Evolutionary conservation across 1,284 basidiomycete species (phyloP).

Genomic region (Cryptococcus sp.): DNA sequence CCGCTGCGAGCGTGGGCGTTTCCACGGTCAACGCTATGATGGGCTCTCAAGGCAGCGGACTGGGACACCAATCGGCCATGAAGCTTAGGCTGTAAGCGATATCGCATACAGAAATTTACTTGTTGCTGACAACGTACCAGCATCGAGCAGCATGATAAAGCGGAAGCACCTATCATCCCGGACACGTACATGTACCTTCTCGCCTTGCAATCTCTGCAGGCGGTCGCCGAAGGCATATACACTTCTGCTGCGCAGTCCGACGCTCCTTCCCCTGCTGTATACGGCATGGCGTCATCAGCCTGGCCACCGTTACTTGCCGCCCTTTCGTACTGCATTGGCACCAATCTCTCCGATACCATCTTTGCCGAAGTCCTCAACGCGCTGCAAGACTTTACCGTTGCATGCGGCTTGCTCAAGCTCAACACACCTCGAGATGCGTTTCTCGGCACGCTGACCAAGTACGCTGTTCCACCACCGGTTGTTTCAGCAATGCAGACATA

Average conservation of each 20-base stretch:
- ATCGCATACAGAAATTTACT: constrained; percentile 7
- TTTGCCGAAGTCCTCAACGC: constrained; percentile 72
- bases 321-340: constrained; percentile 82
- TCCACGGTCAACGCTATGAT: constrained; percentile 73
- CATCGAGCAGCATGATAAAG: constrained; percentile 94
- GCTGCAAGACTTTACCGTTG: constrained; percentile 81
- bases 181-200: constrained; percentile 92
- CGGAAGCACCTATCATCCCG: constrained; percentile 86
- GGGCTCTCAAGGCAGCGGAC: constrained; percentile 61
- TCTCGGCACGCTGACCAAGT: constrained; percentile 80
- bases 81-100: constrained; percentile 75
- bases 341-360: constrained; percentile 72
- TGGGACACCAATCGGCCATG: constrained; percentile 75
- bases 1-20: constrained; percentile 75
- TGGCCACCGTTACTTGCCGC: constrained; percentile 90
- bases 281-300: constrained; percentile 77
- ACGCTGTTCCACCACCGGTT: constrained; percentile 82
- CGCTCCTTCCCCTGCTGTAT: constrained; percentile 68
- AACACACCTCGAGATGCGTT: constrained; percentile 89
- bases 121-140: constrained; percentile 54
- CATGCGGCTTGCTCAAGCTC: constrained; percentile 83
- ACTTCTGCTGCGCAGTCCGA: constrained; percentile 57
- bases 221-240: constrained; percentile 85
- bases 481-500: constrained; percentile 79
- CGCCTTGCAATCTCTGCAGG: constrained; percentile 81